Base-by-base conservation (phyloP, 192 early-diverging fungal genomes). In the Chytriomyces sp. region DNA sequence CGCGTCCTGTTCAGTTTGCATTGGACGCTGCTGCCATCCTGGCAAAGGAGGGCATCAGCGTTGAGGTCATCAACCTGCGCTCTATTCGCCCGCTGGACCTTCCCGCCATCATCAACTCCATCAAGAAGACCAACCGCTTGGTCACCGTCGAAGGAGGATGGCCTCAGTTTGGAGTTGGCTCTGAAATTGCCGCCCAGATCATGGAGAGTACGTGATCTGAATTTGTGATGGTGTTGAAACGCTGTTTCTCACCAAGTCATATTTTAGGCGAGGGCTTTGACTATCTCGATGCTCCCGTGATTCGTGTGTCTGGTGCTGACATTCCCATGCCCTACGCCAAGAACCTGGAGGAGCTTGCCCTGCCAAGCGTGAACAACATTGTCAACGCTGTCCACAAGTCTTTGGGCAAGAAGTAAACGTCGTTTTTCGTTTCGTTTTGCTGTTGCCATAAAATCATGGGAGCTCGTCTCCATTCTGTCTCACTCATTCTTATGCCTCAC, bases 61-160 rank as follows among this genome's bases (percentile, higher is more conserved):
- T 72, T 56, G 82, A 85, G 69, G 93, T 99, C 63, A 95, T 99
- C 85, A 99, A 99, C 88, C 86, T 99, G 72, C 91, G 97, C 59
- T 95, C 95, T 64, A 99, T 99, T 81, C 92, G 94, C 64, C 97
- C 97, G 36, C 85, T 99, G 52, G 95, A 99, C 74, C 88, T 94
- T 73, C 89, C 89, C 26, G 89, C 95, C 57, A 93, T 99, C 76
- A 81, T 99, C 81, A 89, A 90, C 70, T 93, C 91, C 3, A 86
- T 99, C 72, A 98, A 96, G 88, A 96, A 98, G 89, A 99, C 97
- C 75, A 96, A 98, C 90, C 93, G 89, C 77, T 80, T 99, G 44
- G 89, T 99, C 66, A 94, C 95, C 26, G 93, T 98, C 56, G 95
- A 99, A 81, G 91, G 92, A 72, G 97, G 95, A 54, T 99, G 93